Percentiles rank a stretch among this genome's conserved stretches.
Conservation (phyloP, 371 early-diverging fungal genomes). For the Mortierella sp. region DNA sequence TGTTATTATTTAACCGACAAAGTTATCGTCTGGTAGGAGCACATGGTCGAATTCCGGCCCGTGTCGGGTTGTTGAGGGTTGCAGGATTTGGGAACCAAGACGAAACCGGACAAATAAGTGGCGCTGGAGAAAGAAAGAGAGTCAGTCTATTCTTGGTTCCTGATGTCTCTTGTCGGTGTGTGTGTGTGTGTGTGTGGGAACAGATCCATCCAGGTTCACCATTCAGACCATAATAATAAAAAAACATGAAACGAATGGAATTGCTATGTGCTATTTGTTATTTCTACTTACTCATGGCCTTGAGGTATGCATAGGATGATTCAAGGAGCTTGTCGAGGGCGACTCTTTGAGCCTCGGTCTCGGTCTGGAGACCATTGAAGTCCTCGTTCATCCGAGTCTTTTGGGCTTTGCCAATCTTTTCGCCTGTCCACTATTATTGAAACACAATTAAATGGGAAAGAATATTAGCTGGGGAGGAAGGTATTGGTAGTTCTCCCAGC, state of each 20-base stretch:
- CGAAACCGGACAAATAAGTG: neutral
- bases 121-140: neutral
- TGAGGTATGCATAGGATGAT: conserved; percentile 30
- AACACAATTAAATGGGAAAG: neutral
- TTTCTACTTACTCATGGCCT: conserved; percentile 38
- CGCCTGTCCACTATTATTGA: conserved; percentile 39
- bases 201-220: neutral
- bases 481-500: neutral
- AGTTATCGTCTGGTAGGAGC: too few relatives aligned
- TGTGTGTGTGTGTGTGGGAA: conserved; percentile 37
- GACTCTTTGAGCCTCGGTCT: conserved; percentile 33
- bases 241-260: too few relatives aligned
- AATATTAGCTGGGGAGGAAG: neutral
- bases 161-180: conserved; percentile 54
- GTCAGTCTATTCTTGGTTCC: conserved; percentile 51
- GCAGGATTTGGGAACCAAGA: neutral
- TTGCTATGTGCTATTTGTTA: too few relatives aligned
- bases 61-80: neutral
- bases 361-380: conserved; percentile 21
- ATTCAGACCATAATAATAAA: too few relatives aligned
- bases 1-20: too few relatives aligned
- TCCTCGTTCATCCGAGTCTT: conserved; percentile 43
- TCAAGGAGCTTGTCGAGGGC: conserved; percentile 34
- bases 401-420: conserved; percentile 41
- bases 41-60: too few relatives aligned